Evolutionary conservation across 208 protist genomes (phyloP), one percentile per base, ranked within the genome.

Genomic region (Porcisia deanei): DNA sequence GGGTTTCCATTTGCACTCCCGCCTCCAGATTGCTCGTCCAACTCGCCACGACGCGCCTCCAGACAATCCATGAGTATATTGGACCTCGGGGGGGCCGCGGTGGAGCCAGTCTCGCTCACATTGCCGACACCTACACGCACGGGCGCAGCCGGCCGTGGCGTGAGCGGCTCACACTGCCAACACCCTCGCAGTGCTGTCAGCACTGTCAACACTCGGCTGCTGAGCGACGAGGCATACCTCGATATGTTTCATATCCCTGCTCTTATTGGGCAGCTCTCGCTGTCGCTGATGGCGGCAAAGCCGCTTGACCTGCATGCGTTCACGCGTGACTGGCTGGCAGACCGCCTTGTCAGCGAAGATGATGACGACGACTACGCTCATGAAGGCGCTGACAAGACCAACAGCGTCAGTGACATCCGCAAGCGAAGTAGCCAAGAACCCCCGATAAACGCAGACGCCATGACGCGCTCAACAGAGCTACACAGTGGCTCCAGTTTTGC

Each of bases 281-380:
- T 86, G 37, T 88, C 87, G 53, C 71, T 96, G 25, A 76, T 89
- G 65, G 74, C 86, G 18, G 58, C 81, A 1, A 92, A 92, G 74
- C 92, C 92, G 3, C 63, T 79, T 14, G 88, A 96, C 74, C 89
- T 87, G 66, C 69, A 86, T 22, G 77, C 61, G 25, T 96, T 94
- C 75, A 84, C 91, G 18, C 71, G 81, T 4, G 76, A 88, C 60
- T 96, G 92, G 90, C 82, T 94, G 16, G 65, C 61, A 14, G 75
- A 88, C 39, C 71, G 78, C 9, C 61, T 79, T 22, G 78, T 80
- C 25, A 82, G 65, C 16, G 73, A 84, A 49, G 81, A 85, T 39
- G 74, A 78, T 7, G 60, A 78, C 54, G 54, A 80, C 67, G 63
- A 34, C 16, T 41, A 8, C 10, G 54, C 1, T 39, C 52, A 47